Percentiles rank a stretch among this genome's conserved stretches.
Evolutionary conservation across 164 flowering plant genomes (phyloP).

Genomic region (grape (Vitis vinifera)): ASM3070453v1 NC_081821.1:4540501-4541000

Average conservation of each 20-base stretch:
- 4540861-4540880: slow-evolving; percentile 6
- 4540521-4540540: slow-evolving; percentile 60
- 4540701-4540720: slow-evolving; percentile 66
- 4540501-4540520: slow-evolving; percentile 21
- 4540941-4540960: slow-evolving; percentile 92
- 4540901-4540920: slow-evolving; percentile 77
- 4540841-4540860: background rate
- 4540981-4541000: background rate
- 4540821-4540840: background rate
- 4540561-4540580: slow-evolving; percentile 55
- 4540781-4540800: slow-evolving; percentile 41
- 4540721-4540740: slow-evolving; percentile 90
- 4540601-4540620: slow-evolving; percentile 94
- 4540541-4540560: slow-evolving; percentile 75
- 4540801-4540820: background rate
- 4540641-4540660: slow-evolving; percentile 13
- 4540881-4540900: slow-evolving; percentile 11
- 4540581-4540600: slow-evolving; percentile 66
- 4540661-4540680: background rate
- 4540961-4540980: slow-evolving; percentile 74
- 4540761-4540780: slow-evolving; percentile 96
- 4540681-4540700: slow-evolving; percentile 7
- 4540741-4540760: slow-evolving; percentile 93
- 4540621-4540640: slow-evolving; percentile 99
- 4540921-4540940: slow-evolving; percentile 88